Evolutionary conservation across 2,329 filamentous ascomycete genomes (phyloP).

Genomic region (Fusarium decemcellulare): DNA sequence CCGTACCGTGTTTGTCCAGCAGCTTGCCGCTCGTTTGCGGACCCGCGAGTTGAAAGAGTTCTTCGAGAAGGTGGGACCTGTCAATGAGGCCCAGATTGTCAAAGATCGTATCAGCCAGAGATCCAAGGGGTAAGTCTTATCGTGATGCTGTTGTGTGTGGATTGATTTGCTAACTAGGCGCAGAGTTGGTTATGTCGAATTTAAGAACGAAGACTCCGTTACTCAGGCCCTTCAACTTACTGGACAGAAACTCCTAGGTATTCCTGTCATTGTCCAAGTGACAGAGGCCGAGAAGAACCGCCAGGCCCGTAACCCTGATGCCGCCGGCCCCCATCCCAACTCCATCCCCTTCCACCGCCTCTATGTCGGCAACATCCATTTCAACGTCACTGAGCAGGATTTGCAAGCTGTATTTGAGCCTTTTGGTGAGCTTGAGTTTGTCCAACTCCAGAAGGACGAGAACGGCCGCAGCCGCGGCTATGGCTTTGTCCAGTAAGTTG

Average conservation of each 20-base stretch:
- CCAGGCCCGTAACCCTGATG: constrained; percentile 87
- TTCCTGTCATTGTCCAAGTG: constrained; percentile 97
- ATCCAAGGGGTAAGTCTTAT: constrained; percentile 88
- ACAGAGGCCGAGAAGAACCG: constrained; percentile 99
- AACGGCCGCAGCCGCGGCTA: constrained; percentile 92
- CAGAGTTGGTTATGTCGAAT: constrained; percentile 99
- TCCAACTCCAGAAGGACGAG: constrained; percentile 97
- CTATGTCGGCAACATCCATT: constrained; percentile 99
- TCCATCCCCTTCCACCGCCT: constrained; percentile 96
- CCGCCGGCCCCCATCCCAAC: constrained; percentile 78
- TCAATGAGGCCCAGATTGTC: constrained; percentile 98
- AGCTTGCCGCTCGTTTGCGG: constrained; percentile 92
- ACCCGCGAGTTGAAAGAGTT: constrained; percentile 95
- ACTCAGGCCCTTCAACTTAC: constrained; percentile 96
- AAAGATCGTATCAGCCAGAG: constrained; percentile 97
- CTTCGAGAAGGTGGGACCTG: constrained; percentile 94
- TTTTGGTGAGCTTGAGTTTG: constrained; percentile 97
- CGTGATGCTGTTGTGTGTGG: background rate
- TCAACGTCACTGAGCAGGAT: constrained; percentile 98
- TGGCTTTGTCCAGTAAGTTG: constrained; percentile 95
- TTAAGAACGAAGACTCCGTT: constrained; percentile 96
- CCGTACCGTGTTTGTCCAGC: constrained; percentile 98
- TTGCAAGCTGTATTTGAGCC: constrained; percentile 97
- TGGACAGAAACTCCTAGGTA: constrained; percentile 97
- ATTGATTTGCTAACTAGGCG: constrained; percentile 52